Percentiles rank a stretch among this genome's conserved stretches.
phyloP scores from a whole-genome alignment of 192 early-diverging fungal genomes.

The Coemansia asiatica region DNA sequence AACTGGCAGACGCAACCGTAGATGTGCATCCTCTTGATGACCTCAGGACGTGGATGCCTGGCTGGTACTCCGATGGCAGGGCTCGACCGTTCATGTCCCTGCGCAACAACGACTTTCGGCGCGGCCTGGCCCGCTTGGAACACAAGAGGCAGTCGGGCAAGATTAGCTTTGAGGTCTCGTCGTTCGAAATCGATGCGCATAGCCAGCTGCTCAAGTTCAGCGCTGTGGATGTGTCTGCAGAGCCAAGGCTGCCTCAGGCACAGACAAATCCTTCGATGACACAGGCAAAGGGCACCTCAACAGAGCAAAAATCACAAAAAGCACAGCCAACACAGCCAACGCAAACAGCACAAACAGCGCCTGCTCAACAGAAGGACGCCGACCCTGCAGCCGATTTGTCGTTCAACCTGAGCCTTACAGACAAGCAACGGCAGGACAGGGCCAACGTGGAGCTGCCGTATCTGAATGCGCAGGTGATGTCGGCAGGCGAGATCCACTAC shows the following conservation, averaged over 20 bases:
- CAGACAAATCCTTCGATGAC: neutral
- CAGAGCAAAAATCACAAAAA: neutral
- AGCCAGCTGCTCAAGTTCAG: constrained; percentile 23
- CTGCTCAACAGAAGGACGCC: neutral
- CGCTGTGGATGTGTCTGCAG: constrained; percentile 1
- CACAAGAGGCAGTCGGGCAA: constrained; percentile 46
- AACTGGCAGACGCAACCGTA: constrained; percentile 36
- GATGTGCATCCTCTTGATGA: constrained; percentile 33
- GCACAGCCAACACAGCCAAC: constrained; percentile 1
- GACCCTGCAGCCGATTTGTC: constrained; percentile 79
- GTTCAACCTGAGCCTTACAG: constrained; percentile 83
- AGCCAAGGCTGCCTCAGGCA: neutral
- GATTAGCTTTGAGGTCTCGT: constrained; percentile 34
- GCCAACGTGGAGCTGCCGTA: constrained; percentile 80
- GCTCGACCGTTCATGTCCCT: constrained; percentile 23
- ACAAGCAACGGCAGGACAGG: constrained; percentile 74
- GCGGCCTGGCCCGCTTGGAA: constrained; percentile 38
- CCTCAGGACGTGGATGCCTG: constrained; percentile 48
- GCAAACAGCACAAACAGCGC: neutral
- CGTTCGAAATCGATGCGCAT: constrained; percentile 33
- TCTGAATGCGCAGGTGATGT: constrained; percentile 54
- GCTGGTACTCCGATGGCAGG: constrained; percentile 49
- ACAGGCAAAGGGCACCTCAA: neutral
- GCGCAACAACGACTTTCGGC: constrained; percentile 28
- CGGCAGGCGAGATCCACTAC: constrained; percentile 66